A percentile compares a stretch with the other conserved stretches of the same genome.
These are phyloP conservation scores for Fusarium hainanense DNA, from an alignment of 2,329 filamentous ascomycete species.

Conservation along the genomic window DNA sequence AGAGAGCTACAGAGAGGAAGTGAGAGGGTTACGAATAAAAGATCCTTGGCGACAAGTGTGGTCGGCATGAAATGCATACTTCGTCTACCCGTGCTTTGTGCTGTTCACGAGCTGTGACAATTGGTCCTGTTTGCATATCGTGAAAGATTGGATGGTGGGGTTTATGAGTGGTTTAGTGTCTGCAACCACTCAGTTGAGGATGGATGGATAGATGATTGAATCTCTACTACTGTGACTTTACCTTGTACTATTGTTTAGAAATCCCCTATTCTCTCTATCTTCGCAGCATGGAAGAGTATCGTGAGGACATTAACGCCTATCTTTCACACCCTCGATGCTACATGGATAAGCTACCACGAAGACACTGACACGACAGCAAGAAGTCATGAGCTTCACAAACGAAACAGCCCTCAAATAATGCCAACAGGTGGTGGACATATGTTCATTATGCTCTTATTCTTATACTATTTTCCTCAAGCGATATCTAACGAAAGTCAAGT, in stretches of 20 bases:
- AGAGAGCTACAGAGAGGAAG: slow-evolving; percentile 6
- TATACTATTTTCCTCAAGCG: slow-evolving; percentile 22
- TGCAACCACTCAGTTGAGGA: slow-evolving; percentile 3
- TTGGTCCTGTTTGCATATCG: not conserved
- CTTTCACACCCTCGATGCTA: not conserved
- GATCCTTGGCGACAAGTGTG: slow-evolving; percentile 19
- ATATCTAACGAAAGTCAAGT: slow-evolving; percentile 15
- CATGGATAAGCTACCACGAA: not conserved
- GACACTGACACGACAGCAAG: not conserved
- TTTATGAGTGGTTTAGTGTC: not conserved
- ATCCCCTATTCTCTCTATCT: slow-evolving; percentile 32
- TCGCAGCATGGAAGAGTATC: not conserved
- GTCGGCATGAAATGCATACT: slow-evolving; percentile 12
- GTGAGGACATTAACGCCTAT: not conserved
- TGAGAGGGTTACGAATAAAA: slow-evolving; percentile 30
- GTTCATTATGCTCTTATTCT: slow-evolving; percentile 29
- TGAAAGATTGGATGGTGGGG: slow-evolving; percentile 4
- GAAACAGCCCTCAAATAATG: not conserved
- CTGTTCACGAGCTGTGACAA: slow-evolving; percentile 9
- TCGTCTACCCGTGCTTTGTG: not conserved
- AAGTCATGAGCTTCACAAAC: not conserved
- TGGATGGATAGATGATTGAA: slow-evolving; percentile 20
- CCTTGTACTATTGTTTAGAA: slow-evolving; percentile 55
- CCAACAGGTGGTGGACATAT: slow-evolving; percentile 27
- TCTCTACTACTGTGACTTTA: slow-evolving; percentile 38